These are phyloP conservation scores for Apocynum venetum DNA, from an alignment of 257 asterid species.

Conservation along the genomic window DNA sequence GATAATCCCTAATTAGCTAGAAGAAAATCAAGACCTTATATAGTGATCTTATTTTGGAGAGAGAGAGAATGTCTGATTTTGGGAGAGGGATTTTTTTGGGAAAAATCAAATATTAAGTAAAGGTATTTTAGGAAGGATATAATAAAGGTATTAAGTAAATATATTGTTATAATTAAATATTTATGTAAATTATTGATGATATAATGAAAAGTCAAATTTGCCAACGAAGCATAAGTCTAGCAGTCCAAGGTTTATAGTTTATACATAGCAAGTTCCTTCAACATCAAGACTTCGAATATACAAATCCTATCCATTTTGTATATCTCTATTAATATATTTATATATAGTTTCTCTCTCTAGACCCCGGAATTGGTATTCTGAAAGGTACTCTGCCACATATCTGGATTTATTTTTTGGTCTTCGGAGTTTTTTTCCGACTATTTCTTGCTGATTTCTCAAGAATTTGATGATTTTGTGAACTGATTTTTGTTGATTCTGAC, in stretches of 20 bases:
- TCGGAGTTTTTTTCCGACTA: constrained; percentile 11
- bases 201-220: too few species aligned
- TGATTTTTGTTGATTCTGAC: constrained; percentile 9
- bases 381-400: constrained; percentile 31
- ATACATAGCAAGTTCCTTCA: too few species aligned
- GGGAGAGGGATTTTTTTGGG: too few species aligned
- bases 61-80: too few species aligned
- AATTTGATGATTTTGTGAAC: constrained; percentile 32
- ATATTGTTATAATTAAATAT: too few species aligned
- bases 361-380: constrained; percentile 18
- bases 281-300: background rate
- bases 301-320: background rate
- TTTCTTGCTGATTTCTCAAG: constrained; percentile 20
- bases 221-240: too few species aligned
- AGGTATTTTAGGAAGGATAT: too few species aligned
- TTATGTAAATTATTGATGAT: too few species aligned
- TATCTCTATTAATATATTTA: background rate
- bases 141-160: too few species aligned
- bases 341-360: constrained; percentile 13
- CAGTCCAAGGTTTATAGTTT: too few species aligned
- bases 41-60: constrained; percentile 26
- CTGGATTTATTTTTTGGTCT: constrained; percentile 7
- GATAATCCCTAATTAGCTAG: background rate
- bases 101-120: too few species aligned
- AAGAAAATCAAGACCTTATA: constrained; percentile 28